Conservation (phyloP, 2,329 filamentous ascomycete species). For the Aspergillus bombycis region DNA sequence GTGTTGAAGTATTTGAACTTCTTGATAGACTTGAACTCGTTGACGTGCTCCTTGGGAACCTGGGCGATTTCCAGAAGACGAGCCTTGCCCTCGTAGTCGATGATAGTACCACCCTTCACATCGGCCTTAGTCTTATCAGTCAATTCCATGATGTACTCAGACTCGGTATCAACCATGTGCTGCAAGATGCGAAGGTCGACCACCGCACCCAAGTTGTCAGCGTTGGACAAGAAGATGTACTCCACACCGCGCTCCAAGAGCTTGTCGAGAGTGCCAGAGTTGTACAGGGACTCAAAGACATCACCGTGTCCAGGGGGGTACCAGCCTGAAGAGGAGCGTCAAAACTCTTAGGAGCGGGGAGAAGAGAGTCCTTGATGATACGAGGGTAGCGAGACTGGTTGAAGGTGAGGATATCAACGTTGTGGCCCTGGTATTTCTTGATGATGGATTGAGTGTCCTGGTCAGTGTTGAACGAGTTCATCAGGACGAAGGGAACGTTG, state of each 20-base stretch:
- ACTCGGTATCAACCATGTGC: conserved; percentile 97
- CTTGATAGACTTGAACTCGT: conserved; percentile 99
- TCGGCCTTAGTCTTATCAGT: conserved; percentile 99
- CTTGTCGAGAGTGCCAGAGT: conserved; percentile 97
- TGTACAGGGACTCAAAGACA: conserved; percentile 99
- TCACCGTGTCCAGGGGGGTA: conserved; percentile 99
- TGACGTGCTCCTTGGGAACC: conserved; percentile 99
- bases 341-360: conserved; percentile 88
- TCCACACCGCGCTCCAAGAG: conserved; percentile 93
- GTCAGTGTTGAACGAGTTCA: conserved; percentile 99
- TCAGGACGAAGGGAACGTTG: conserved; percentile 97
- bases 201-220: conserved; percentile 96
- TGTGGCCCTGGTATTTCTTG: conserved; percentile 99
- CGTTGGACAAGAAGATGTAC: conserved; percentile 98
- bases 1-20: conserved; percentile 99
- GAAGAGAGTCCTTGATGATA: conserved; percentile 96
- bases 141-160: conserved; percentile 99
- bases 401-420: conserved; percentile 99
- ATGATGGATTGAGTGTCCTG: conserved; percentile 98
- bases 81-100: conserved; percentile 96
- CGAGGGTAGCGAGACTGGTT: conserved; percentile 99
- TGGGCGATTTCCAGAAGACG: conserved; percentile 98
- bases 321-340: conserved; percentile 90
- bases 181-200: conserved; percentile 97
- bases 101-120: conserved; percentile 99